Conservation (phyloP, 805 yeast species). For the Kuraishia floccosa region DNA sequence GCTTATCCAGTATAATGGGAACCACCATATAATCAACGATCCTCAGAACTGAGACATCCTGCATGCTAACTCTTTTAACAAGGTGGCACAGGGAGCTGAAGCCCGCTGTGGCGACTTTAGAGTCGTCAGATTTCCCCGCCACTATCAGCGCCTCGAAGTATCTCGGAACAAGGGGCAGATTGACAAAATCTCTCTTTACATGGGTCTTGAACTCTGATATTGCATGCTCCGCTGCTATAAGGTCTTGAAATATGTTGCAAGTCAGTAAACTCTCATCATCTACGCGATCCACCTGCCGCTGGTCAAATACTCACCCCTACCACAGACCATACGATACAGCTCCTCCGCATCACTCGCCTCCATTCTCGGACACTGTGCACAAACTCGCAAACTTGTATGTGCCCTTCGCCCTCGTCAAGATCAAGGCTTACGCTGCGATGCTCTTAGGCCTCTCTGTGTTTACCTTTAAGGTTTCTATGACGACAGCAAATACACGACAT, state of each 20-base stretch:
- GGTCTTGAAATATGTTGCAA: background rate
- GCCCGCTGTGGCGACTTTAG: constrained; percentile 25
- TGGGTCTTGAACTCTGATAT: constrained; percentile 32
- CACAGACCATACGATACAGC: constrained; percentile 12
- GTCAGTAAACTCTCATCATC: background rate
- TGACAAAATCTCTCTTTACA: constrained; percentile 44
- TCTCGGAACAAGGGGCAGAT: constrained; percentile 32
- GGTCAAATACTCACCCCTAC: constrained; percentile 7
- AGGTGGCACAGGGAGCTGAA: constrained; percentile 45
- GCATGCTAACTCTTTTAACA: constrained; percentile 46
- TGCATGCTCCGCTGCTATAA: constrained; percentile 1
- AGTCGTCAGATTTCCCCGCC: constrained; percentile 27
- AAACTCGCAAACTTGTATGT: too few species aligned
- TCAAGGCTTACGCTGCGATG: too few species aligned
- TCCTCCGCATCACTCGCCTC: constrained; percentile 9
- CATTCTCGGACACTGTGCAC: too few species aligned
- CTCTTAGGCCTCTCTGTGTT: too few species aligned
- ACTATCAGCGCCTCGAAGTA: constrained; percentile 38
- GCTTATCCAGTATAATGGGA: constrained; percentile 37
- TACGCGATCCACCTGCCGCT: background rate
- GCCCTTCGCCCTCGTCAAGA: too few species aligned
- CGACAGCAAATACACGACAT: too few species aligned
- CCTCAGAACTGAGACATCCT: constrained; percentile 32
- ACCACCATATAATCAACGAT: constrained; percentile 30
- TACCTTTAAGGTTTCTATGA: too few species aligned